phyloP scores from a whole-genome alignment of 1,139 yeast genomes.

The Arxiozyma slooffiae region DNA sequence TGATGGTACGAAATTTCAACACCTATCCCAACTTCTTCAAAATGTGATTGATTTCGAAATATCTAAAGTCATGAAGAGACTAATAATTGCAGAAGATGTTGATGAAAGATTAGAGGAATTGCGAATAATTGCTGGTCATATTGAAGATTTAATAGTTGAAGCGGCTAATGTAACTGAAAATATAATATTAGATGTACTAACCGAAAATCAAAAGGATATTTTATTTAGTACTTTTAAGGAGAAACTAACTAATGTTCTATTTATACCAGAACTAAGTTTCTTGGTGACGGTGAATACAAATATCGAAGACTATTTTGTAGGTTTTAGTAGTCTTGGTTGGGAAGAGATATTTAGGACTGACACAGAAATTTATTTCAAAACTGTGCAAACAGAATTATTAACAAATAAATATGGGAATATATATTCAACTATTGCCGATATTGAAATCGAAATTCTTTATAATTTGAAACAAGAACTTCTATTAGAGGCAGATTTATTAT shows the following conservation, averaged over 20 bases:
- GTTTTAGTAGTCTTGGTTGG: conserved; percentile 25
- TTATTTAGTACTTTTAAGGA: conserved; percentile 6
- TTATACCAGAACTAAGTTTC: conserved; percentile 41
- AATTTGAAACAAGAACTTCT: conserved; percentile 30
- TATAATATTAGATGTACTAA: conserved; percentile 2
- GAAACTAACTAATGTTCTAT: conserved; percentile 31
- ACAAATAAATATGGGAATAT: conserved; percentile 38
- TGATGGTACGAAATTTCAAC: conserved; percentile 8
- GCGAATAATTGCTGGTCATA: conserved; percentile 30
- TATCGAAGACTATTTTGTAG: conserved; percentile 8
- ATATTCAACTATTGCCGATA: conserved; percentile 34
- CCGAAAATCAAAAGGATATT: conserved; percentile 8
- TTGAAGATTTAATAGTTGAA: conserved; percentile 31
- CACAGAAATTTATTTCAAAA: conserved; percentile 34
- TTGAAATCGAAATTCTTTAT: conserved; percentile 37
- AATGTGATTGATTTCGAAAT: conserved; percentile 32
- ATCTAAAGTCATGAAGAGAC: conserved; percentile 29
- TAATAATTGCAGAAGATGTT: conserved; percentile 29
- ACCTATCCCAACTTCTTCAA: conserved; percentile 12
- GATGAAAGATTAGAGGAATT: conserved; percentile 31
- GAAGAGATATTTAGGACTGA: conserved; percentile 35
- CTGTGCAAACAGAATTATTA: conserved; percentile 26
- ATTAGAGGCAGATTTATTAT: conserved; percentile 14
- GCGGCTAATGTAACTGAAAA: conserved; percentile 20
- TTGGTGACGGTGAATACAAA: conserved; percentile 26